Evolutionary conservation across 2,329 filamentous ascomycete species (phyloP), one percentile per base, ranked within the genome.

Genomic region (Albifimbria verrucaria): DNA sequence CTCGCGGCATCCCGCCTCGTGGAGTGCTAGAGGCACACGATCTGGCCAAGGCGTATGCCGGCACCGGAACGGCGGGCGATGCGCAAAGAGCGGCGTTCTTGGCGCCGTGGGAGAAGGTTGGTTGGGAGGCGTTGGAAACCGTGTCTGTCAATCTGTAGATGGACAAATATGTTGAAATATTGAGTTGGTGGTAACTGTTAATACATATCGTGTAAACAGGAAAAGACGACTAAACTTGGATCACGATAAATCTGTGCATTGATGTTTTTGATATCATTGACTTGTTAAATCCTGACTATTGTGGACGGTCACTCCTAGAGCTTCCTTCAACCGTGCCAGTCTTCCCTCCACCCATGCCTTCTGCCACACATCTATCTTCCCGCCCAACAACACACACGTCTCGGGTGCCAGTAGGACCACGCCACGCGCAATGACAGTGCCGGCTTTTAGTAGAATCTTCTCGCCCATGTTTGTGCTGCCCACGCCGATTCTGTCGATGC

Each of bases 291-390:
- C n/a, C n/a, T n/a, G n/a, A n/a, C n/a, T n/a, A n/a, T 25, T 18
- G 49, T 49, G 55, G 43, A 32, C 58, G 25, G 28, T 67, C 66
- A 39, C 62, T 67, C 20, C 77, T 75, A 18, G 86, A 12, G 78
- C 81, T 49, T 82, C 80, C 65, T 83, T 85, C 55, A 97, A 69
- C 57, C 83, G 81, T 48, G 78, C 79, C 68, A 96, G 86, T 57
- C 89, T 80, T 2, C 83, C 84, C 15, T 86, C 83, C 46, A 79
- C 78, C 93, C 93, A 97, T 7, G 78, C 78, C 65, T 83, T 86
- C 65, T 97, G 90, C 78, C 92, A 83, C 0, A 76, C 77, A 51
- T 97, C 92, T 44, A 97, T 81, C 72, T 90, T 95, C 0, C 94
- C 94, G 2, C 94, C 94, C n/a, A 97, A 71, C 2, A 96, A 65